Conservation (phyloP, 305 asterid genomes). For the Fraxinus xanthoxyloides region DNA sequence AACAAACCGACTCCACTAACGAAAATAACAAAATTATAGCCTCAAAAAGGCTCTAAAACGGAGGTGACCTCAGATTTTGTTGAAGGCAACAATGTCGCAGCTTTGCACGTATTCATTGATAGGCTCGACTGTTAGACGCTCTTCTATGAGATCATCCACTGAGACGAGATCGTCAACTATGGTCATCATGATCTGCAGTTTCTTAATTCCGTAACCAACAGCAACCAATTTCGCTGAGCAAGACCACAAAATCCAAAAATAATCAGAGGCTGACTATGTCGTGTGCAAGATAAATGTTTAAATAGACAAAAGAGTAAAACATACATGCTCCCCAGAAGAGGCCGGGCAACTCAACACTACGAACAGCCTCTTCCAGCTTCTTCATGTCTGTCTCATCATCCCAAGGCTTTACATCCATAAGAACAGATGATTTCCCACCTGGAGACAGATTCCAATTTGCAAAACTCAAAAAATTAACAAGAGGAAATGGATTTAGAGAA, state of each 20-base stretch:
- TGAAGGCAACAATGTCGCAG: slow-evolving; percentile 94
- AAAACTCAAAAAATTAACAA: not conserved
- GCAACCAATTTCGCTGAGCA: slow-evolving; percentile 77
- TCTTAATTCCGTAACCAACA: slow-evolving; percentile 92
- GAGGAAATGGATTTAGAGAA: not conserved
- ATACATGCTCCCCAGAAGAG: slow-evolving; percentile 96
- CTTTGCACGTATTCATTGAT: slow-evolving; percentile 75
- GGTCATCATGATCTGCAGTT: slow-evolving; percentile 86
- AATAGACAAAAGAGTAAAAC: slow-evolving; percentile 9
- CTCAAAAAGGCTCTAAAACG: slow-evolving; percentile 24
- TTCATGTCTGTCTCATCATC: slow-evolving; percentile 97
- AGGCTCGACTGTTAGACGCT: slow-evolving; percentile 82
- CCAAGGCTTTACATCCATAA: slow-evolving; percentile 93
- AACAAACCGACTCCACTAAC: not conserved
- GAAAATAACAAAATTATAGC: slow-evolving; percentile 48
- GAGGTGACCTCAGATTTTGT: slow-evolving; percentile 66
- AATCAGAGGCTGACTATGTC: not conserved
- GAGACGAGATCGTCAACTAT: slow-evolving; percentile 88
- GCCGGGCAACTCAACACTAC: slow-evolving; percentile 60
- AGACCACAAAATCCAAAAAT: not conserved
- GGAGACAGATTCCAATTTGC: not conserved
- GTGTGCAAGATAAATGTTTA: not conserved
- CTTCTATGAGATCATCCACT: slow-evolving; percentile 80
- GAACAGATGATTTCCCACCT: slow-evolving; percentile 98
- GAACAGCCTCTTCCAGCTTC: slow-evolving; percentile 78